These are phyloP conservation scores for Colletotrichum higginsianum DNA, from an alignment of 2,329 filamentous ascomycete species.

Conservation along the genomic window DNA sequence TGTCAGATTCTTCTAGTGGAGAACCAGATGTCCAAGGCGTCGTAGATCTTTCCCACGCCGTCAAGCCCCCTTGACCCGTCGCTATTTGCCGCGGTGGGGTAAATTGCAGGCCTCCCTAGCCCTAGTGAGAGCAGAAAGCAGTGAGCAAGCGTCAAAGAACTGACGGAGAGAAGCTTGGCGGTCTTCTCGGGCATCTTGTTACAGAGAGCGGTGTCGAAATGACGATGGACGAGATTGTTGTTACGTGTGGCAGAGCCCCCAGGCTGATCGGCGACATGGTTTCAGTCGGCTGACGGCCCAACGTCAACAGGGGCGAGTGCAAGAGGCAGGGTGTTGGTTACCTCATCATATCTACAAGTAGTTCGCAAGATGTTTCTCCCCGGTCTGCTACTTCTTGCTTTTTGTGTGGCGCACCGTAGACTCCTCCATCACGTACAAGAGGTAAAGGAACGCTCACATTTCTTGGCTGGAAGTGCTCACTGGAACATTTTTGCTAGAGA, in stretches of 20 bases:
- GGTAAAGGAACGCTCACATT: neutral
- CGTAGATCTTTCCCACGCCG: constrained; percentile 13
- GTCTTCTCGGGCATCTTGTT: neutral
- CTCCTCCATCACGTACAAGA: neutral
- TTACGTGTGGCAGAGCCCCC: constrained; percentile 19
- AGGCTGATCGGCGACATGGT: constrained; percentile 20
- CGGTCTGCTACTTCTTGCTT: neutral
- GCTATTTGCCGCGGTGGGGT: constrained; percentile 13
- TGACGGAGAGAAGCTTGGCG: neutral
- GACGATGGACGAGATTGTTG: constrained; percentile 20
- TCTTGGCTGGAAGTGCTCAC: neutral
- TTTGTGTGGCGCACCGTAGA: neutral
- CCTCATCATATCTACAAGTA: neutral
- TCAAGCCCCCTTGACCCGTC: constrained; percentile 16
- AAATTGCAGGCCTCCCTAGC: neutral
- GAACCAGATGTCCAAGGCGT: neutral
- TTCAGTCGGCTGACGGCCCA: neutral
- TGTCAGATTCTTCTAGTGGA: neutral
- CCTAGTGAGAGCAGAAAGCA: neutral
- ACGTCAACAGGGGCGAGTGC: neutral
- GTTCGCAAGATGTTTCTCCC: neutral
- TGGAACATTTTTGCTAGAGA: too few species aligned
- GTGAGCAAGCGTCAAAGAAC: constrained; percentile 1
- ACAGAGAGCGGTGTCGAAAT: constrained; percentile 9
- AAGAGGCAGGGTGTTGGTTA: neutral